Evolutionary conservation across 768 basidiomycete genomes (phyloP).

Genomic region (Suillus clintonianus): DNA sequence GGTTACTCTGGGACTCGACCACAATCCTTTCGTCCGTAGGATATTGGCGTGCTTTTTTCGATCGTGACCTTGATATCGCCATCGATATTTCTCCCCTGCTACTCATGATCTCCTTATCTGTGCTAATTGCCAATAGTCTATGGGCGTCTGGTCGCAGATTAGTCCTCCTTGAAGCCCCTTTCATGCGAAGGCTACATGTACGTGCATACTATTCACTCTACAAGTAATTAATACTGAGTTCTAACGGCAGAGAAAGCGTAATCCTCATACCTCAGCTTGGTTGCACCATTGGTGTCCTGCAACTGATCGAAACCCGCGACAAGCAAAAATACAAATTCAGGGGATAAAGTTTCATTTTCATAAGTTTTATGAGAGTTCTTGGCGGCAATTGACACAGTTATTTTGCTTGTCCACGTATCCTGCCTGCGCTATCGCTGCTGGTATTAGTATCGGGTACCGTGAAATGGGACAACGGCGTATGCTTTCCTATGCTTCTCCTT

Average conservation of each 20-base stretch:
- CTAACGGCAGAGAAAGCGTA: too few relatives aligned
- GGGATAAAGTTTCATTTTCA: neutral
- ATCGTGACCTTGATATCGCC: too few relatives aligned
- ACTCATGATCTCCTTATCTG: constrained; percentile 62
- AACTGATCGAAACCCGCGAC: neutral
- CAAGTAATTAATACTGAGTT: too few relatives aligned
- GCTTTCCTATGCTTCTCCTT: neutral
- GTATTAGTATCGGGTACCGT: too few relatives aligned
- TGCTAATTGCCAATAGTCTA: constrained; percentile 58
- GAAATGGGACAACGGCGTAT: neutral
- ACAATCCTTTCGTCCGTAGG: too few relatives aligned
- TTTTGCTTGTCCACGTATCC: neutral
- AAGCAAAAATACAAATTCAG: neutral
- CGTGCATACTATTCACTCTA: too few relatives aligned
- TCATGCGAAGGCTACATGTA: too few relatives aligned
- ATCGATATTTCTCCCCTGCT: constrained; percentile 49
- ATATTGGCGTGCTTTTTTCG: too few relatives aligned
- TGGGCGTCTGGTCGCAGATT: constrained; percentile 37
- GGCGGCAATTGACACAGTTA: neutral
- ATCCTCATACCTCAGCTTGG: neutral
- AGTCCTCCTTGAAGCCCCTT: too few relatives aligned
- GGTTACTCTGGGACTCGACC: too few relatives aligned
- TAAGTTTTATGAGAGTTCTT: neutral
- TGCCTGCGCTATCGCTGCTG: too few relatives aligned
- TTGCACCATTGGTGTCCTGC: too few relatives aligned